These are phyloP conservation scores for Earliella scabrosa DNA, from an alignment of 1,284 basidiomycete species.

Conservation along the genomic window DNA sequence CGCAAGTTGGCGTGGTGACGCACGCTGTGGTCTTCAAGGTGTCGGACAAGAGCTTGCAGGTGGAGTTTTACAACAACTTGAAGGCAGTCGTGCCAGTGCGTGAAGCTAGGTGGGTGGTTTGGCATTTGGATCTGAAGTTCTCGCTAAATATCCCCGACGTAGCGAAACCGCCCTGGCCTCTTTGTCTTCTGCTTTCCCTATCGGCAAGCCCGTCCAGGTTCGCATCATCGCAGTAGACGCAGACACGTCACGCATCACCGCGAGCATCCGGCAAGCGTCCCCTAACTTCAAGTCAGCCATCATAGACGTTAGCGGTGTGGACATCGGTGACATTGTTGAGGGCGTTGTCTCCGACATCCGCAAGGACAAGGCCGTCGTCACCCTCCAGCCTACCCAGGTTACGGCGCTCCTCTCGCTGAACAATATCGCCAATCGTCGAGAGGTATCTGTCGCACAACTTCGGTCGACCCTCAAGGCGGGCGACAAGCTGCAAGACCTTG, in stretches of 20 bases:
- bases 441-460: constrained; percentile 71
- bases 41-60: constrained; percentile 77
- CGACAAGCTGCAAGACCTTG: constrained; percentile 77
- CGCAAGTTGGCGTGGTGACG: constrained; percentile 73
- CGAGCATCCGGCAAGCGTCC: constrained; percentile 87
- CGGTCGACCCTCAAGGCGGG: constrained; percentile 70
- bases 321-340: constrained; percentile 76
- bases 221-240: constrained; percentile 78
- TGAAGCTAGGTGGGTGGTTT: constrained; percentile 71
- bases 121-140: constrained; percentile 6
- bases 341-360: constrained; percentile 81
- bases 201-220: constrained; percentile 89
- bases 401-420: constrained; percentile 86
- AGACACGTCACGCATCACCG: constrained; percentile 72
- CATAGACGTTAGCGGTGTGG: constrained; percentile 71
- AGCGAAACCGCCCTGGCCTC: constrained; percentile 71
- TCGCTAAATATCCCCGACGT: neutral
- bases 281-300: constrained; percentile 53
- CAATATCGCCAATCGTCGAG: constrained; percentile 86
- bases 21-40: constrained; percentile 87
- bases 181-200: constrained; percentile 71
- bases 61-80: constrained; percentile 92
- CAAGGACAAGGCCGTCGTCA: constrained; percentile 81
- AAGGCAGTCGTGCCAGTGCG: constrained; percentile 83
- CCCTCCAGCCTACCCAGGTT: constrained; percentile 71